Conservation (phyloP, 139 green algal genomes). For the Ostreobium quekettii region DNA sequence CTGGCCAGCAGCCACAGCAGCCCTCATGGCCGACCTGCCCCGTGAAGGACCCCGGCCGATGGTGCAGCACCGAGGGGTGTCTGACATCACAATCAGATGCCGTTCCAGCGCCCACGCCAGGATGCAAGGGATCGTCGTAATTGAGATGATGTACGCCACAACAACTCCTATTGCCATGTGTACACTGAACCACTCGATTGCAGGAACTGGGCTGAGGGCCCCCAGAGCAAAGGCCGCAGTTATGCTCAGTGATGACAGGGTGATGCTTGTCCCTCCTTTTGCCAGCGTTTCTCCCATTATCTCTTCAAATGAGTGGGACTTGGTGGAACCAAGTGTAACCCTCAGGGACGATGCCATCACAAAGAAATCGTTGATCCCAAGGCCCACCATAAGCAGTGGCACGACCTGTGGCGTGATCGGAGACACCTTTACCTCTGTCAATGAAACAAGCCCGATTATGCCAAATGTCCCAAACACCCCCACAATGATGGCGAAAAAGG, state of each 20-base stretch:
- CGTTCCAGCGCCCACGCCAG: not conserved
- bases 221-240: slow-evolving; percentile 12
- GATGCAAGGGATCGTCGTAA: slow-evolving; percentile 4
- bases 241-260: slow-evolving; percentile 11
- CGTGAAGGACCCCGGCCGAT: not conserved
- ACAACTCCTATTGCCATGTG: slow-evolving; percentile 13
- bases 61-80: too few relatives aligned
- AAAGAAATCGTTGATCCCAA: slow-evolving; percentile 21
- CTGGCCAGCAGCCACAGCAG: not conserved
- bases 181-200: slow-evolving; percentile 15
- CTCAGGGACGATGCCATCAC: not conserved
- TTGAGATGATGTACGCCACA: slow-evolving; percentile 13
- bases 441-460: not conserved
- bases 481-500: not conserved
- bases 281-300: slow-evolving; percentile 15
- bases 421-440: slow-evolving; percentile 1
- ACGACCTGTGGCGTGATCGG: slow-evolving; percentile 8
- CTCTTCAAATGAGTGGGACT: not conserved
- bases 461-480: slow-evolving; percentile 1
- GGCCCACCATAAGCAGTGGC: slow-evolving; percentile 11
- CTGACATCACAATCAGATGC: too few relatives aligned
- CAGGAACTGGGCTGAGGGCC: slow-evolving; percentile 7
- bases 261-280: slow-evolving; percentile 15
- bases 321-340: not conserved
- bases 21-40: not conserved